Base-by-base conservation (phyloP, 2,329 filamentous ascomycete species). In the Mycosphaerella arachidis region DNA sequence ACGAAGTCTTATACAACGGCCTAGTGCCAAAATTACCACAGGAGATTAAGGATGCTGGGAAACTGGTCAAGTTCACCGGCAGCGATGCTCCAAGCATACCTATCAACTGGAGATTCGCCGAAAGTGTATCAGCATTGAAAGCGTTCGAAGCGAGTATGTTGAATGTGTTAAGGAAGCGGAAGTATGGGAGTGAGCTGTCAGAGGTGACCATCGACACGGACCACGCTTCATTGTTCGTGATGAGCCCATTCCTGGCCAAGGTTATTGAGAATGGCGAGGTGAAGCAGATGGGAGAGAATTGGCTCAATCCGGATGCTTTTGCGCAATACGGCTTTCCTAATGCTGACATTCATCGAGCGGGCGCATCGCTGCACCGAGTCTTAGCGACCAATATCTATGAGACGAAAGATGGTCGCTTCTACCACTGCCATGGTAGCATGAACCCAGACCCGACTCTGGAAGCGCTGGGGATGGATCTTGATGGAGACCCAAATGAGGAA, bases 101-200 rank as follows among this genome's bases (percentile, higher is more conserved):
- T 0, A 80, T 84, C 68, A 83, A 82, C 55, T 84, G 82, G 82
- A 75, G 81, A 2, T 82, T 83, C 54, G 81, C 82, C 2, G 82
- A 84, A 67, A 82, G 79, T 51, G 60, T 58, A 3, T 58, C 62
- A 9, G 58, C 79, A 79, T 61, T 46, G 77, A 80, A 63, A 53
- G 59, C 60, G 4, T 61, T 64, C 40, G 63, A 66, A 56, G 66
- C 64, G 16, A 56, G 46, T n/a, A 61, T 67, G 55, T 45, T 67
- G 10, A 65, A 66, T 27, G 50, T 65, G 1, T 61, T 67, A 4
- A 48, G 63, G 10, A 54, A 24, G 10, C 53, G 64, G 7, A 67
- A 66, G 45, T 67, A 66, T 48, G 57, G 52, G 10, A 56, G 51
- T 46, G 51, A 53, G 13, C 51, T 66, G 9, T 61, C 64, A 3